Percentiles rank a stretch among this genome's conserved stretches.
phyloP scores from a whole-genome alignment of 306 rosid species.

The Begonia masoniana region DNA sequence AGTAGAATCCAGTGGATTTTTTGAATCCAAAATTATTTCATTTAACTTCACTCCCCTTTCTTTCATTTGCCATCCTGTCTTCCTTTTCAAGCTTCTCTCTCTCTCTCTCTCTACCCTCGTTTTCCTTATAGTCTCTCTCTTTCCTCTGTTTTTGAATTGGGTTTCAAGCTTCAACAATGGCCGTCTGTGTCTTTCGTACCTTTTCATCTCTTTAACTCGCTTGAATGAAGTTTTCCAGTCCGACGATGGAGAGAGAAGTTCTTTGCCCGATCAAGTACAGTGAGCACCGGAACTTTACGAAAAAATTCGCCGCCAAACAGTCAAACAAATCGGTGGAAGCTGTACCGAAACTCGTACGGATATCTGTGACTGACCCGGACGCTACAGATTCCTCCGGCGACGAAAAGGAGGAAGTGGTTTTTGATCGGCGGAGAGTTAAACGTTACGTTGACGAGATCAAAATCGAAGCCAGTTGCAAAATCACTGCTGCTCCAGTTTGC shows the following conservation, averaged over 20 bases:
- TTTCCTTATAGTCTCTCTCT: no score
- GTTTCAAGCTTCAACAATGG: no score
- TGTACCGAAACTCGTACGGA: slow-evolving; percentile 32
- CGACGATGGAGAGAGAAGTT: slow-evolving; percentile 43
- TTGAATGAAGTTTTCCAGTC: neutral
- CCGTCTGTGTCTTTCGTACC: no score
- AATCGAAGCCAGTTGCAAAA: slow-evolving; percentile 24
- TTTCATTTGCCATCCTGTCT: no score
- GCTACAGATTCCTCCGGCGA: slow-evolving; percentile 93
- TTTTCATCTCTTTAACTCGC: neutral
- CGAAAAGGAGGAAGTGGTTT: slow-evolving; percentile 15
- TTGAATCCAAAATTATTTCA: no score
- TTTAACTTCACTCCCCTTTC: no score
- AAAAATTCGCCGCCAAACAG: slow-evolving; percentile 15
- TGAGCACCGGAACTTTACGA: slow-evolving; percentile 45
- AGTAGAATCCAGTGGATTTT: no score
- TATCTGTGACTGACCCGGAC: slow-evolving; percentile 64
- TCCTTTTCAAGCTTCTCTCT: neutral
- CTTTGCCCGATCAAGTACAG: slow-evolving; percentile 66
- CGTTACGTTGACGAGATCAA: slow-evolving; percentile 47
- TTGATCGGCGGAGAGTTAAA: slow-evolving; percentile 43
- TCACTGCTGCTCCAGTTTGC: neutral
- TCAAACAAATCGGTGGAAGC: slow-evolving; percentile 4
- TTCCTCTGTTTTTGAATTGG: no score
- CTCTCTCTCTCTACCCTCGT: slow-evolving; percentile 3